Percentiles rank a stretch among this genome's conserved stretches.
phyloP scores from a whole-genome alignment of 1,139 yeast species.

The Zhuliangozyma parablackwelliae region DNA sequence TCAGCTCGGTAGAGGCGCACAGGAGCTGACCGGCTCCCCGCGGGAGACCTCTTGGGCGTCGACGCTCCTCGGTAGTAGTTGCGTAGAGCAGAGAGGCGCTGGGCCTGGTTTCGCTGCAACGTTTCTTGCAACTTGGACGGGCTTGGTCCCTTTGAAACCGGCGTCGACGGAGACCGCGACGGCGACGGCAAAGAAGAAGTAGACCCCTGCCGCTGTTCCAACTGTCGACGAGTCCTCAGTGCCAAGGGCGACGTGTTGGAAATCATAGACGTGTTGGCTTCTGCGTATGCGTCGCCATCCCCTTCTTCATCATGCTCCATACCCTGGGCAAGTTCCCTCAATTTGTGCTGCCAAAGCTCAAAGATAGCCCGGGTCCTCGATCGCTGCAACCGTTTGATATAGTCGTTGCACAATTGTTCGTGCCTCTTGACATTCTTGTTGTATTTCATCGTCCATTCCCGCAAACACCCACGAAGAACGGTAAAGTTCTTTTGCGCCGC shows the following conservation, averaged over 20 bases:
- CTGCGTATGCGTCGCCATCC: slow-evolving; percentile 10
- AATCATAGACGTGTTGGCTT: slow-evolving; percentile 16
- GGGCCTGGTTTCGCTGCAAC: slow-evolving; percentile 30
- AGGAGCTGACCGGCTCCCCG: background rate
- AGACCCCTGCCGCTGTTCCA: slow-evolving; percentile 19
- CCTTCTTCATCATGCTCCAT: slow-evolving; percentile 5
- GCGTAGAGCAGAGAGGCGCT: slow-evolving; percentile 31
- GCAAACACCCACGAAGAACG: slow-evolving; percentile 21
- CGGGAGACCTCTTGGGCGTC: slow-evolving; percentile 10
- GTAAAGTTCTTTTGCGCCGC: slow-evolving; percentile 25
- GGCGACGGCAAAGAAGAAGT: slow-evolving; percentile 28
- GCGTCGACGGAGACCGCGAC: slow-evolving; percentile 21
- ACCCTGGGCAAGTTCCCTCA: slow-evolving; percentile 7
- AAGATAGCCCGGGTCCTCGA: slow-evolving; percentile 26
- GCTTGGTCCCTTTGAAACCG: slow-evolving; percentile 24
- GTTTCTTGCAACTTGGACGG: slow-evolving; percentile 41
- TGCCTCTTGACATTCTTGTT: slow-evolving; percentile 30
- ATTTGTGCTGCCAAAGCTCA: slow-evolving; percentile 34
- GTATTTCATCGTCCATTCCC: slow-evolving; percentile 37
- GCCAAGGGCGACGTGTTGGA: slow-evolving; percentile 37
- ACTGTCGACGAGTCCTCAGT: slow-evolving; percentile 11
- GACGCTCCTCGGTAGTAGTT: slow-evolving; percentile 23
- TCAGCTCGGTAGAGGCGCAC: background rate
- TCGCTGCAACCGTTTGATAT: slow-evolving; percentile 30
- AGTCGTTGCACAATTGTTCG: slow-evolving; percentile 34